Conservation (phyloP, 306 rosid species). For the Sicyos edulis region DNA sequence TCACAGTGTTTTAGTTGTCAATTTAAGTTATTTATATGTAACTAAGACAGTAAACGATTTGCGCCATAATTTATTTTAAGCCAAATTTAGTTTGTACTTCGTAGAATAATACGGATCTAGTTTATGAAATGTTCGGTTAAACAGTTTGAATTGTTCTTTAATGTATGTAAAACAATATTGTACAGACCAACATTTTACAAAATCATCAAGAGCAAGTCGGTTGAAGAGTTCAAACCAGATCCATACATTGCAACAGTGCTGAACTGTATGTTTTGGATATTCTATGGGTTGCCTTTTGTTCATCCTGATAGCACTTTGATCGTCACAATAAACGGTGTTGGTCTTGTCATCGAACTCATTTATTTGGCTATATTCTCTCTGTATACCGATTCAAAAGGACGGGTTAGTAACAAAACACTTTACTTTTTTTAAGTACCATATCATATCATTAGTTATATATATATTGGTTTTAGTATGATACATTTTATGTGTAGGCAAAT, state of each 20-base stretch:
- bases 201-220: slow-evolving; percentile 14
- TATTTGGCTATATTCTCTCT: background rate
- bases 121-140: no score
- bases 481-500: no score
- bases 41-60: background rate
- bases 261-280: slow-evolving; percentile 59
- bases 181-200: slow-evolving; percentile 44
- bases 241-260: slow-evolving; percentile 5
- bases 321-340: slow-evolving; percentile 24
- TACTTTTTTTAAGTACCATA: no score
- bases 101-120: background rate
- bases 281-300: slow-evolving; percentile 69
- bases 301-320: slow-evolving; percentile 20
- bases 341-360: slow-evolving; percentile 43
- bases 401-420: background rate
- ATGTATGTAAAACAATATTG: background rate
- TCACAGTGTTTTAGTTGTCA: background rate
- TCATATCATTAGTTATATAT: no score
- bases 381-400: background rate
- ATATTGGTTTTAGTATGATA: no score
- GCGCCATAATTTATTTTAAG: background rate
- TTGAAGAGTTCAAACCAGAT: slow-evolving; percentile 45
- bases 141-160: no score
- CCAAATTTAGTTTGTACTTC: background rate
- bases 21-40: no score